A percentile compares a stretch with the other conserved stretches of the same genome.
Conservation (phyloP, 1,139 yeast genomes). For the Suhomyces taliae region DNA sequence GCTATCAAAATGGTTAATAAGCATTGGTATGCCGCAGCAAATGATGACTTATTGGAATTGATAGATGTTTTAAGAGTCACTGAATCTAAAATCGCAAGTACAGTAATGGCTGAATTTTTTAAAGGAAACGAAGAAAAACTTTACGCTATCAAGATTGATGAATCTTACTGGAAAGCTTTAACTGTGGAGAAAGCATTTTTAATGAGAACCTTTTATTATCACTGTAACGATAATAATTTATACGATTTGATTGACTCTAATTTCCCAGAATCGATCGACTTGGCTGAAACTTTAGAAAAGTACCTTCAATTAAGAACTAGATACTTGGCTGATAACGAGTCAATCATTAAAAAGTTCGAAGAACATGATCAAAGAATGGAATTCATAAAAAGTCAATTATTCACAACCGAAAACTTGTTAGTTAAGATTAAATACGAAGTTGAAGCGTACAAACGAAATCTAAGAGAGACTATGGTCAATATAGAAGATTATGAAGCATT, state of each 20-base stretch:
- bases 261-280: conserved; percentile 78
- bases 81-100: conserved; percentile 62
- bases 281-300: conserved; percentile 58
- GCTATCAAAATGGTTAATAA: conserved; percentile 69
- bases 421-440: conserved; percentile 16
- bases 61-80: conserved; percentile 70
- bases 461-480: conserved; percentile 10
- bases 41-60: conserved; percentile 71
- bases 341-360: conserved; percentile 15
- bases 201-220: conserved; percentile 64
- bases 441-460: conserved; percentile 13
- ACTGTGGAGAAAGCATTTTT: conserved; percentile 77
- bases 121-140: conserved; percentile 62
- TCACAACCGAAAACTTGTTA: conserved; percentile 14
- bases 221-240: conserved; percentile 55
- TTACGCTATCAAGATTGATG: conserved; percentile 55
- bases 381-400: conserved; percentile 15
- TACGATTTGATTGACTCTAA: conserved; percentile 64
- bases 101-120: conserved; percentile 66
- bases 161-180: conserved; percentile 64
- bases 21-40: conserved; percentile 69
- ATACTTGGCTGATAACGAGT: conserved; percentile 32
- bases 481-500: conserved; percentile 16
- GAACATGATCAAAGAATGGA: conserved; percentile 14
- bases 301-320: conserved; percentile 51